Conservation (phyloP, 257 asterid species). For the Linderniella brevidens region DNA sequence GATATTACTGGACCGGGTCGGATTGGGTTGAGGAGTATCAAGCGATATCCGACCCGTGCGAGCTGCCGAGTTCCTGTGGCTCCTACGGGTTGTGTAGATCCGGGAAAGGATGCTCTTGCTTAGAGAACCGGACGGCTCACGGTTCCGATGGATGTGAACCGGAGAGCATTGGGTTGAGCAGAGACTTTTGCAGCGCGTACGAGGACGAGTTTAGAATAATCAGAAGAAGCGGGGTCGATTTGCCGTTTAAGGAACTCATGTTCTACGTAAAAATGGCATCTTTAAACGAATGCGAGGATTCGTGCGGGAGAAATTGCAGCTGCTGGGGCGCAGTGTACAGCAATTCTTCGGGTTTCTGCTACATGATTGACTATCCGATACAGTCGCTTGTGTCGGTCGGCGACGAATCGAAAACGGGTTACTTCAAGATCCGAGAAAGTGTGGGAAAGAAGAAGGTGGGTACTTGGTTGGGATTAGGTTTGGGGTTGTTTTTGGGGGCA, state of each 20-base stretch:
- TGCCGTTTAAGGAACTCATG: slow-evolving; percentile 68
- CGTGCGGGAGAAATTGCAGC: slow-evolving; percentile 52
- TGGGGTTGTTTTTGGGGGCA: slow-evolving; percentile 46
- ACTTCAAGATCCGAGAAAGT: slow-evolving; percentile 57
- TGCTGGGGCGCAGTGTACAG: slow-evolving; percentile 91
- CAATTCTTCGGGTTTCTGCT: slow-evolving; percentile 83
- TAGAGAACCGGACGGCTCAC: slow-evolving; percentile 28
- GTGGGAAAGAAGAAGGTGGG: slow-evolving; percentile 23
- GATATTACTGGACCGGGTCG: slow-evolving; percentile 82
- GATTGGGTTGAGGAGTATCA: slow-evolving; percentile 50
- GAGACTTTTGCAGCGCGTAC: slow-evolving; percentile 35
- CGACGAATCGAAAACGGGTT: slow-evolving; percentile 61
- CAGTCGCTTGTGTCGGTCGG: slow-evolving; percentile 37
- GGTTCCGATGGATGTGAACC: slow-evolving; percentile 26
- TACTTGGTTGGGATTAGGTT: slow-evolving; percentile 23
- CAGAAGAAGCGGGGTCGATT: slow-evolving; percentile 47
- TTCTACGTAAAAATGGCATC: slow-evolving; percentile 29
- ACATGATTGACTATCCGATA: slow-evolving; percentile 52
- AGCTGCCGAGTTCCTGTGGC: slow-evolving; percentile 67
- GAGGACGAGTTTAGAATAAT: slow-evolving; percentile 20
- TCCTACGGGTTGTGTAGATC: slow-evolving; percentile 52
- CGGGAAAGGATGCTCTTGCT: slow-evolving; percentile 55
- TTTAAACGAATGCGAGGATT: slow-evolving; percentile 30
- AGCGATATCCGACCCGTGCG: slow-evolving; percentile 48
- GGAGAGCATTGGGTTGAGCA: slow-evolving; percentile 12